Base-by-base conservation (phyloP, 257 asterid genomes). In the Ilex aquifolium region DNA sequence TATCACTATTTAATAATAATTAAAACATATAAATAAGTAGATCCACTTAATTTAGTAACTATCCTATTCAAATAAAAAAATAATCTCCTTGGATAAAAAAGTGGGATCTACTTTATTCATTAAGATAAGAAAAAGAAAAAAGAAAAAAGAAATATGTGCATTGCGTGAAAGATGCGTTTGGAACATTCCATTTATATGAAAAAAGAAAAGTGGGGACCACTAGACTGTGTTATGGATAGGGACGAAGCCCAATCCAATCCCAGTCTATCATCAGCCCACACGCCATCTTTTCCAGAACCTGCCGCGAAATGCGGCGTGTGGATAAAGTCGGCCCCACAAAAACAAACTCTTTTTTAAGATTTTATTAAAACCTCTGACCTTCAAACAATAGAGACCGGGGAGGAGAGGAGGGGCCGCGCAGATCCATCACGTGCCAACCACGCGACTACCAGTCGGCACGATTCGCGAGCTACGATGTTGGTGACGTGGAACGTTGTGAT, bases 301-400 rank as follows among this genome's bases (percentile, higher is more conserved):
- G 70, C 77, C 76, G 64, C 59, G 58, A 71, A 50, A 60, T 70
- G 71, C 69, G 78, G 66, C 63, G 65, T 63, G 13, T 29, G 69
- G 85, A 82, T 82, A 82, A 79, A 67, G 74, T 72, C 9, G 82
- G 80, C 11, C 79, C 84, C 88, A 72, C 80, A 10, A 3, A 31
- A 7, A 21, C n/a, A 59, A 36, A 36, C 8, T 36, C 8, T 36
- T 36, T 36, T 36, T 36, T 36, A 36, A 36, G 5, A 36, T 36
- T 3, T 36, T 36, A 0, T 4, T 36, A 36, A 36, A 36, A 8
- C 8, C 0, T 4, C 8, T 4, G 42, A 4, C 42, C 8, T 36
- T 4, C 8, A 36, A 8, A 4, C 42, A 1, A 4, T 36, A 36
- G 42, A 4, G 8, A 36, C 42, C 42, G 7, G 5, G 5, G 8